Percentiles rank a stretch among this genome's conserved stretches.
phyloP scores from a whole-genome alignment of 2,329 filamentous ascomycete genomes.

The Drechslerella dactyloides region DNA sequence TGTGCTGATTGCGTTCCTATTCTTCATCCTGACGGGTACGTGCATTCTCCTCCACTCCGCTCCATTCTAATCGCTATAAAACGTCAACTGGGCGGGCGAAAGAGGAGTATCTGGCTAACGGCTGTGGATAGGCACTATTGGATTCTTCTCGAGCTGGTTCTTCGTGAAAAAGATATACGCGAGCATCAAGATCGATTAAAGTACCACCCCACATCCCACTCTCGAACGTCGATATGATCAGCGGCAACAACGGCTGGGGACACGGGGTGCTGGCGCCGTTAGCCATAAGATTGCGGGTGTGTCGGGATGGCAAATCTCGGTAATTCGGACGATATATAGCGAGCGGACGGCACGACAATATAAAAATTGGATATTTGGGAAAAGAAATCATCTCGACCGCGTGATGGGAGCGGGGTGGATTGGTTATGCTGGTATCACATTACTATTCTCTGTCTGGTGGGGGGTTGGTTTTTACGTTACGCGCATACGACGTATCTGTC shows the following conservation, averaged over 20 bases:
- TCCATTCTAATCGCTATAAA: too few relatives aligned
- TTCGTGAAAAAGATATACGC: conserved; percentile 93
- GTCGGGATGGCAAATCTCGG: not conserved
- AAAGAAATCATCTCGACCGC: too few relatives aligned
- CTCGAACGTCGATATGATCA: too few relatives aligned
- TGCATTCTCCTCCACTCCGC: conserved; percentile 50
- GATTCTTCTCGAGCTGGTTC: conserved; percentile 91
- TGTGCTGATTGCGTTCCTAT: conserved; percentile 82
- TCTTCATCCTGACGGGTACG: conserved; percentile 93
- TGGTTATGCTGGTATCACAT: too few relatives aligned
- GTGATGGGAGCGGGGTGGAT: too few relatives aligned
- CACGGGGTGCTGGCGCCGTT: not conserved
- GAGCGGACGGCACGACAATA: too few relatives aligned
- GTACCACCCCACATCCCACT: not conserved
- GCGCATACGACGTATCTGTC: too few relatives aligned
- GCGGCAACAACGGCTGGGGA: not conserved
- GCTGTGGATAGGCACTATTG: conserved; percentile 77
- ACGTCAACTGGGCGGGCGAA: too few relatives aligned
- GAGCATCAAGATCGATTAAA: conserved; percentile 96
- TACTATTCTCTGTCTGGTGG: too few relatives aligned
- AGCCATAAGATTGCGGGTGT: not conserved
- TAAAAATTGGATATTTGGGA: too few relatives aligned
- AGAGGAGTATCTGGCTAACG: not conserved
- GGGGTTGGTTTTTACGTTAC: too few relatives aligned
- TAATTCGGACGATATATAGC: not conserved